These are phyloP conservation scores for Pleurotus salmoneostramineus DNA, from an alignment of 768 basidiomycete genomes.

Conservation along the genomic window DNA sequence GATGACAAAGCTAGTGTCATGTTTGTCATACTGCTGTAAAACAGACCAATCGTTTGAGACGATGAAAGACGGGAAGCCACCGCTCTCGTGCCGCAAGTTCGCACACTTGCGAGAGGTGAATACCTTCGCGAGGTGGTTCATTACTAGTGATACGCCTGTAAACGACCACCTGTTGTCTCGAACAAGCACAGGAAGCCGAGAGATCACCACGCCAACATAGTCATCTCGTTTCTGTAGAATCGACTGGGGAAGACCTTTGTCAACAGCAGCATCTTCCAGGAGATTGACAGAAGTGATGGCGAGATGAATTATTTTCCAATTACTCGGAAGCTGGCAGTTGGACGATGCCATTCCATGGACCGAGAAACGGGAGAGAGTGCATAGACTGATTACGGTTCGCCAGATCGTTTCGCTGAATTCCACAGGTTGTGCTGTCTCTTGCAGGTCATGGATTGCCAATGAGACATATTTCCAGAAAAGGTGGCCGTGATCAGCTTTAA, in stretches of 20 bases:
- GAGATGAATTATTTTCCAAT: conserved; percentile 62
- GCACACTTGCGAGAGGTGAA: conserved; percentile 77
- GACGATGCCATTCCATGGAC: conserved; percentile 33
- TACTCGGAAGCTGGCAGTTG: conserved; percentile 37
- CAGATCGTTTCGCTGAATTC: conserved; percentile 68
- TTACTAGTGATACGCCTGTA: conserved; percentile 48
- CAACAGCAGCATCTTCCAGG: conserved; percentile 37
- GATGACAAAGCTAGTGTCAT: conserved; percentile 73
- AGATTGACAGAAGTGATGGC: conserved; percentile 62
- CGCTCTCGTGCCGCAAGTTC: conserved; percentile 56
- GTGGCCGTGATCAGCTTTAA: conserved; percentile 17
- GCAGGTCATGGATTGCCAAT: conserved; percentile 18
- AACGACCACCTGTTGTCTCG: conserved; percentile 77
- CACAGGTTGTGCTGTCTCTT: conserved; percentile 23
- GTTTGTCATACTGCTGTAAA: conserved; percentile 42
- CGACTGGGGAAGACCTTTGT: conserved; percentile 29
- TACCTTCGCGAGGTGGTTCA: conserved; percentile 63
- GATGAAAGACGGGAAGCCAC: conserved; percentile 74
- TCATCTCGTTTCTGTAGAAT: conserved; percentile 55
- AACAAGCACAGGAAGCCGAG: conserved; percentile 71
- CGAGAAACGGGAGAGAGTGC: conserved; percentile 78
- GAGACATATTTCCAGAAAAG: conserved; percentile 45
- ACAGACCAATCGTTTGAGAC: conserved; percentile 48
- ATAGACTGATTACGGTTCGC: conserved; percentile 64
- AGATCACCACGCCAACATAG: conserved; percentile 66